Base-by-base conservation (phyloP, 306 rosid genomes). In the Ammopiptanthus mongolicus region DNA sequence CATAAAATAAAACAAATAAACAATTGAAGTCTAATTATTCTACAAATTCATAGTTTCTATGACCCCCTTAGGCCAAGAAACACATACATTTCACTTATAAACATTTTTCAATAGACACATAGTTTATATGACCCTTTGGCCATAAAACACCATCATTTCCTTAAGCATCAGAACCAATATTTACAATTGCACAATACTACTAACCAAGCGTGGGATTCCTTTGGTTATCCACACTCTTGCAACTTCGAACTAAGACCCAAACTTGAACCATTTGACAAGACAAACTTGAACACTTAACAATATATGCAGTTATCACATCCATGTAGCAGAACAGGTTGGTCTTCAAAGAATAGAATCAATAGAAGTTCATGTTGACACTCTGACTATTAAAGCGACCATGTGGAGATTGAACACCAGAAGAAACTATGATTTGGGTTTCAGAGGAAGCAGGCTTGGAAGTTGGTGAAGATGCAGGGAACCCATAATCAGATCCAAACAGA, bases 401-500 rank as follows among this genome's bases (percentile, higher is more conserved):
- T 2, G 98, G 90, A 6, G 97, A 89, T 39, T 77, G 87, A 71
- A 85, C 85, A 5, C 82, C 82, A 0, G 96, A 82, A 6, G 92
- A 61, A 19, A 68, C 64, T 36, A 53, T 71, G 31, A 78, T 65
- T 65, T 85, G 87, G 62, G 78, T 69, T 55, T 84, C 5, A 1
- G 96, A 76, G 21, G 87, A 12, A 2, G 76, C 1, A 25, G 58
- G 8, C 76, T 73, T 81, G 14, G 88, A 74, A 44, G 88, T 64
- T 1, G 91, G 55, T 1, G 94, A 86, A 41, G 87, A 8, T 0
- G 84, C 46, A 36, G 78, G 60, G n/a, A 69, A 23, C 0, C 58
- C 70, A 46, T 18, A 44, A 8, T 84, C 87, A 39, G 86, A 66
- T 0, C 58, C 56, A 42, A 67, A 34, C 25, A 78, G 82, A 52